Evolutionary conservation across 495 filamentous ascomycete species (phyloP), one percentile per base, ranked within the genome.

Genomic region (Neurospora sp.): DNA sequence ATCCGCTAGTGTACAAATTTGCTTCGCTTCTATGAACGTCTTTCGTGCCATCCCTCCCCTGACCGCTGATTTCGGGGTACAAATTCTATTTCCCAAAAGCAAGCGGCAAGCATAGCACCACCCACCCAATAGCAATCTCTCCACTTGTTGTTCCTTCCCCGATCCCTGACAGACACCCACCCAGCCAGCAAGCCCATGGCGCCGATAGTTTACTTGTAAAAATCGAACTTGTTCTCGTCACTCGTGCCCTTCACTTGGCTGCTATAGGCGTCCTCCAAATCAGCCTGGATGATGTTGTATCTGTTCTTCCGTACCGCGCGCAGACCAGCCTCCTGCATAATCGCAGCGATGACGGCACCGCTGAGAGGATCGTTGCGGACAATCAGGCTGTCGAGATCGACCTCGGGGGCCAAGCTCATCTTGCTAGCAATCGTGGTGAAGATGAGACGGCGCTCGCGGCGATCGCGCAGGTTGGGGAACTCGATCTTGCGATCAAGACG

Each of bases 401-500:
- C 96, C 80, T 99, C 96, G 61, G 96, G 96, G 8, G 93, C 91
- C 71, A 99, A 85, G 69, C 93, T 96, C 96, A 99, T 99, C 87
- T 96, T 97, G 70, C 89, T 87, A 12, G 96, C 94, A 78, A 99
- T 97, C 20, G 96, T 99, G 68, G 89, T 89, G 87, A 99, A 99
- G 80, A 99, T 99, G 74, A 99, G 87, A 37, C 96, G 90, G 72
- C 96, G 89, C 86, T 99, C 96, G 76, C 96, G 89, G 73, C 96
- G 89, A 80, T 99, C 96, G 74, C 93, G 88, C 70, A 99, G 87
- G 40, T 86, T 91, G 12, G 96, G 96, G 83, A 99, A 99, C 82
- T 99, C 96, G 75, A 99, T 99, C 87, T 99, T 99, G 75, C 96
- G 89, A 82, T 99, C 96, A 72, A 99, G 87, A 82, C 96, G 94